phyloP scores from a whole-genome alignment of 2,329 filamentous ascomycete genomes.

The Fusarium vanettenii region DNA sequence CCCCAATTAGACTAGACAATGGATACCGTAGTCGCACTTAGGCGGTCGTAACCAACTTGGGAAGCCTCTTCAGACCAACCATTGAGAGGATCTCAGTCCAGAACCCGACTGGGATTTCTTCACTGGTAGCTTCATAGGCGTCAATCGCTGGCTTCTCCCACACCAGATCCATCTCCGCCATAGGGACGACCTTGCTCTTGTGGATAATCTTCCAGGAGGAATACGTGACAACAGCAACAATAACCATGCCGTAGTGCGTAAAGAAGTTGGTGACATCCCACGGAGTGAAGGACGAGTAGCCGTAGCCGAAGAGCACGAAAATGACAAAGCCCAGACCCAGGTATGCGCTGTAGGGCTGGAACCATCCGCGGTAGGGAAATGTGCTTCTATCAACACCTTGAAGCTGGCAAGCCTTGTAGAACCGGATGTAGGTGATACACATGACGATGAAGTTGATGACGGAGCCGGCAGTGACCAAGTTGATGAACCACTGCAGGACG shows the following conservation, averaged over 20 bases:
- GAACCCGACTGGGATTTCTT: conserved; percentile 2
- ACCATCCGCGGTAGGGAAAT: background rate
- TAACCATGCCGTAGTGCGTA: conserved; percentile 2
- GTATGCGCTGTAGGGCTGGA: background rate
- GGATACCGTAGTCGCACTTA: no score
- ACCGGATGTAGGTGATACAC: background rate
- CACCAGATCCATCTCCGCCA: background rate
- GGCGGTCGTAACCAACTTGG: no score
- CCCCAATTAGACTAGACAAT: no score
- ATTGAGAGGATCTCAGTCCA: background rate
- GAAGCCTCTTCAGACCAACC: conserved; percentile 2
- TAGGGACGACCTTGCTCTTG: conserved; percentile 1
- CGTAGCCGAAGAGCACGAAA: background rate
- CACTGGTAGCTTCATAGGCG: background rate
- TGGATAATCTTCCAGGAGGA: background rate
- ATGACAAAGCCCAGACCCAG: background rate
- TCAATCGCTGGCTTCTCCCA: conserved; percentile 5
- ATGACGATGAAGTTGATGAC: conserved; percentile 4
- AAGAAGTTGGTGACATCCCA: background rate
- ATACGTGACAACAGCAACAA: background rate
- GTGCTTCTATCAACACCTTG: background rate
- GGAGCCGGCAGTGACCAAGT: background rate
- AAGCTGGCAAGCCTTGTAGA: background rate
- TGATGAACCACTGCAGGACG: background rate
- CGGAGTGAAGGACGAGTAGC: background rate